phyloP scores from a whole-genome alignment of 192 early-diverging fungal genomes.

The Paraglomus brasilianum region DNA sequence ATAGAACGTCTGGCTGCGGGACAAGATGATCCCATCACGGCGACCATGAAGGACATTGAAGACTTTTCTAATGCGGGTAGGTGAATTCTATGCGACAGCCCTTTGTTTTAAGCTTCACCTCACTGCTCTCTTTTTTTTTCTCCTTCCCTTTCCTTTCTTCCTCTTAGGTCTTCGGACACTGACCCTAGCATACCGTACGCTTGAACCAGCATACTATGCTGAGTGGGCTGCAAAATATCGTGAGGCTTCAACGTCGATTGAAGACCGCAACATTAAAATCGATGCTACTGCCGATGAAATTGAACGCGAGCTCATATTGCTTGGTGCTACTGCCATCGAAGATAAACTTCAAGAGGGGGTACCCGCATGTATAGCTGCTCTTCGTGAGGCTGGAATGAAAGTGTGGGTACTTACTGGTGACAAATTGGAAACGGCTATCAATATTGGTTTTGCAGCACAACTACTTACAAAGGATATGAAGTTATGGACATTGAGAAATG shows the following conservation, averaged over 20 bases:
- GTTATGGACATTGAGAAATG: constrained; percentile 56
- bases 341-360: constrained; percentile 96
- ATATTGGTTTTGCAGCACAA: constrained; percentile 91
- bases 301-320: constrained; percentile 75
- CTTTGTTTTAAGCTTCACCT: too few species aligned
- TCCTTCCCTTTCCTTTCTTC: not conserved
- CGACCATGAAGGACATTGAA: constrained; percentile 67
- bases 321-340: constrained; percentile 96
- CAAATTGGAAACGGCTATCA: constrained; percentile 98
- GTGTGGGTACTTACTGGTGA: constrained; percentile 99
- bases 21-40: constrained; percentile 53
- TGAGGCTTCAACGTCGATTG: constrained; percentile 64
- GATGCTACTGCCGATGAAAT: constrained; percentile 74
- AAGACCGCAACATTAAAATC: constrained; percentile 71
- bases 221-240: constrained; percentile 75
- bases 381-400: constrained; percentile 86
- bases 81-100: not conserved
- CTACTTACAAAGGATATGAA: constrained; percentile 69
- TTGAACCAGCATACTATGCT: constrained; percentile 72
- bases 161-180: constrained; percentile 83
- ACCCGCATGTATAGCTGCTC: constrained; percentile 82
- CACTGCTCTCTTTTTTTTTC: too few species aligned
- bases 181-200: constrained; percentile 74
- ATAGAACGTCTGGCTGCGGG: constrained; percentile 67
- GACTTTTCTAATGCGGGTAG: constrained; percentile 65